These are phyloP conservation scores for Spirogloea muscicola DNA, from an alignment of 139 green algal species.

Conservation along the genomic window DNA sequence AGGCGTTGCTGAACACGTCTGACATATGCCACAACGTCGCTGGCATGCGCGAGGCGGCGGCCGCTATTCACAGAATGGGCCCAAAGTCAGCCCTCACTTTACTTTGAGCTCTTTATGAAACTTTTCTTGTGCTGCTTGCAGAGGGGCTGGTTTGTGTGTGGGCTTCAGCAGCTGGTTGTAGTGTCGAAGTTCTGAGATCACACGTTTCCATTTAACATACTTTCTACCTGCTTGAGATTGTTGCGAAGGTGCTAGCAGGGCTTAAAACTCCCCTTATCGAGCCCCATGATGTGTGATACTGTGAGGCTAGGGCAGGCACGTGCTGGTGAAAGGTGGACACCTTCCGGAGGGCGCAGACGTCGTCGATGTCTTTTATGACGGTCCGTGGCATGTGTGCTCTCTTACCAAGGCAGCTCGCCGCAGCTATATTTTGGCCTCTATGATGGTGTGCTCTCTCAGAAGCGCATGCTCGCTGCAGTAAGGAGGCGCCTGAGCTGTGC, in stretches of 20 bases:
- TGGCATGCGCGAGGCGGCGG: slow-evolving; percentile 25
- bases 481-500: background rate
- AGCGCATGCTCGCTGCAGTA: no score
- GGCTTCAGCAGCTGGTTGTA: background rate
- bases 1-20: slow-evolving; percentile 67
- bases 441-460: no score
- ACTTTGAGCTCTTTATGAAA: background rate
- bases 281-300: background rate
- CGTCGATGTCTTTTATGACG: slow-evolving; percentile 85
- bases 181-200: background rate
- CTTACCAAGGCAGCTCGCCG: no score
- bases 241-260: no score
- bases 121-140: background rate
- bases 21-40: background rate
- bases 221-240: no score
- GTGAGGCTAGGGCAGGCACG: slow-evolving; percentile 40
- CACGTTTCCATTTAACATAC: no score
- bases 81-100: slow-evolving; percentile 35
- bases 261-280: background rate
- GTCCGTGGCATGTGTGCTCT: no score
- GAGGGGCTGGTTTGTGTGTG: background rate
- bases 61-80: slow-evolving; percentile 12
- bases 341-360: slow-evolving; percentile 17
- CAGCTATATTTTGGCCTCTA: no score
- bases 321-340: slow-evolving; percentile 91